Evolutionary conservation across 805 yeast species (phyloP).

Genomic region (Kodamaea lidongshanica): DNA sequence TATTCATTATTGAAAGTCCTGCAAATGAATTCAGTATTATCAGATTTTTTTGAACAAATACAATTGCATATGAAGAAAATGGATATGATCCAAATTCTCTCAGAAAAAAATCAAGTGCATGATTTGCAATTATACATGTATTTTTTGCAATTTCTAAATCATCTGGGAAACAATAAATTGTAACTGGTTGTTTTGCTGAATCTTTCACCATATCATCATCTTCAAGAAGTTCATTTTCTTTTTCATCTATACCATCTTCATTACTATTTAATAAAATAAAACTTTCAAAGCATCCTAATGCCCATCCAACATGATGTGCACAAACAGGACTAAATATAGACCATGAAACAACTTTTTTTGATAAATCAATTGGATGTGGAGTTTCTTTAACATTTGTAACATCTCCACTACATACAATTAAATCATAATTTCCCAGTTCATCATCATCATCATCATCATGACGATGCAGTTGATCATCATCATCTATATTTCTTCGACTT

Average conservation of each 20-base stretch:
- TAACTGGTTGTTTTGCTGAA: constrained; percentile 32
- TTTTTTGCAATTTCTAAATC: constrained; percentile 52
- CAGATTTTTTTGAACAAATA: constrained; percentile 59
- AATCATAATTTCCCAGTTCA: constrained; percentile 43
- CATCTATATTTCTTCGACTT: constrained; percentile 11
- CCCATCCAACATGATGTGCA: constrained; percentile 94
- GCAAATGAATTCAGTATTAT: constrained; percentile 56
- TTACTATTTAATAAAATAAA: constrained; percentile 45
- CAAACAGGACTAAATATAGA: constrained; percentile 77
- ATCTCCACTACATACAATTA: constrained; percentile 68
- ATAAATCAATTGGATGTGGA: constrained; percentile 68
- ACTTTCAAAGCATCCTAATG: constrained; percentile 79
- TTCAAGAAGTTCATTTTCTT: constrained; percentile 27
- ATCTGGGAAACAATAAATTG: constrained; percentile 60
- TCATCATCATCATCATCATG: constrained; percentile 31
- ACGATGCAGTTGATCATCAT: constrained; percentile 29
- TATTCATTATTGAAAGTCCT: constrained; percentile 60
- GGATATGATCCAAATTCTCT: constrained; percentile 93
- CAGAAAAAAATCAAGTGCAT: constrained; percentile 76
- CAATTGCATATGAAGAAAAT: constrained; percentile 71
- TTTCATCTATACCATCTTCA: constrained; percentile 21
- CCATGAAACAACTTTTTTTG: constrained; percentile 70
- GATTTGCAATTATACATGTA: constrained; percentile 68
- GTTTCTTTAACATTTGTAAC: constrained; percentile 57
- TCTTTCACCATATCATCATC: constrained; percentile 27